These are phyloP conservation scores for Fraxinus paxiana DNA, from an alignment of 305 asterid species.

Conservation along the genomic window DNA sequence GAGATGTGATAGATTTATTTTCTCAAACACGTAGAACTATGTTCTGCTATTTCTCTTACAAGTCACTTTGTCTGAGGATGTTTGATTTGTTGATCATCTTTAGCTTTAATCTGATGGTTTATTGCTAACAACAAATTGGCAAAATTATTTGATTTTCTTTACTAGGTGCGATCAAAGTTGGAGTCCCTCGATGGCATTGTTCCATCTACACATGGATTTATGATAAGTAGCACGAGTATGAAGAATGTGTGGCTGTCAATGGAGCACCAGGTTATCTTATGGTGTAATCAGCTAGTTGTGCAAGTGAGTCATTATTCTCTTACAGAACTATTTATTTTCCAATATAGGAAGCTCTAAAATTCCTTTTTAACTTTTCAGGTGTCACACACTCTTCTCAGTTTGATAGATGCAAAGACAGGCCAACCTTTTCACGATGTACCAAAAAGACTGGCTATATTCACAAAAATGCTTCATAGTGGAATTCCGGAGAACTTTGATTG, in stretches of 20 bases:
- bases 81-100: conserved; percentile 13
- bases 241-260: conserved; percentile 93
- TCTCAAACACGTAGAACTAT: background rate
- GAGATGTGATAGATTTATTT: background rate
- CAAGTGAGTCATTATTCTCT: conserved; percentile 64
- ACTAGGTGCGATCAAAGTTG: conserved; percentile 77
- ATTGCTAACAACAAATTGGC: background rate
- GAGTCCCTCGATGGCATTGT: conserved; percentile 91
- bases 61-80: conserved; percentile 5
- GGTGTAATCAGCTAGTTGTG: conserved; percentile 97
- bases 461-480: conserved; percentile 87
- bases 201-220: conserved; percentile 88
- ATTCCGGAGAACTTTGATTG: conserved; percentile 67
- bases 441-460: conserved; percentile 67
- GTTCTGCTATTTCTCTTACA: conserved; percentile 15
- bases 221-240: conserved; percentile 76
- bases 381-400: conserved; percentile 92
- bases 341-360: conserved; percentile 26
- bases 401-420: conserved; percentile 62
- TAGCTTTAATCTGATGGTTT: background rate
- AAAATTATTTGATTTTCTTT: conserved; percentile 21
- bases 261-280: conserved; percentile 97
- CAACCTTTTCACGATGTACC: conserved; percentile 65
- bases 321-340: conserved; percentile 17
- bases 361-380: conserved; percentile 53